A percentile compares a stretch with the other conserved stretches of the same genome.
phyloP scores from a whole-genome alignment of 1,284 basidiomycete genomes.

The Boletellus sp. region DNA sequence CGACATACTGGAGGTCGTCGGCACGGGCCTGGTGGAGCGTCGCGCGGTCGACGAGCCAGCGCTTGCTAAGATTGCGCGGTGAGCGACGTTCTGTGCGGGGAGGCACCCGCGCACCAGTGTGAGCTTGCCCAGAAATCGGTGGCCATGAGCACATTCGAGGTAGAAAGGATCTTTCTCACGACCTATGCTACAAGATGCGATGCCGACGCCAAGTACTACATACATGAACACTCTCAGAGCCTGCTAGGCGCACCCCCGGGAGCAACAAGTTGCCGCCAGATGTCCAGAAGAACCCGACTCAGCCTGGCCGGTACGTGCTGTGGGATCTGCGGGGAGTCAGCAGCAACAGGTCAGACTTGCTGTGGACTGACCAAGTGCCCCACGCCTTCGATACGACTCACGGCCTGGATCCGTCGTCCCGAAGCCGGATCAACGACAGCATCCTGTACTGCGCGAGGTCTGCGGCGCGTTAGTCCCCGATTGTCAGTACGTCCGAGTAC shows the following conservation, averaged over 20 bases:
- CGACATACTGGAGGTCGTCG: constrained; percentile 75
- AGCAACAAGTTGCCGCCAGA: constrained; percentile 14
- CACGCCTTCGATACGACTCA: constrained; percentile 37
- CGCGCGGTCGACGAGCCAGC: constrained; percentile 85
- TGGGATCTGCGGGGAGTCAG: constrained; percentile 21
- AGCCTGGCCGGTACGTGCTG: constrained; percentile 22
- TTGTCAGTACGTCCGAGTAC: constrained; percentile 12
- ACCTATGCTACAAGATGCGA: not conserved
- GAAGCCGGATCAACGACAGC: constrained; percentile 43
- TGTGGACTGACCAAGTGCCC: constrained; percentile 46
- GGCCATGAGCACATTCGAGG: constrained; percentile 48
- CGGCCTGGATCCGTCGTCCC: constrained; percentile 40
- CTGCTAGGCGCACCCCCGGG: constrained; percentile 3
- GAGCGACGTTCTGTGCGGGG: constrained; percentile 5
- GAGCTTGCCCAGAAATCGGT: constrained; percentile 76
- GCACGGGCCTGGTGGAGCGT: constrained; percentile 68
- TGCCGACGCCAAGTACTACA: no score
- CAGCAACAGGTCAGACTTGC: not conserved
- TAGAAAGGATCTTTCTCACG: constrained; percentile 1
- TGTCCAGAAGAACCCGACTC: constrained; percentile 17
- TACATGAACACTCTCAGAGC: constrained; percentile 11
- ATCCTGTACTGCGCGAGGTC: constrained; percentile 43
- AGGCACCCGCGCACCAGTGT: constrained; percentile 53
- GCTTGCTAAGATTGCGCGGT: constrained; percentile 52
- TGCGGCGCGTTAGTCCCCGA: constrained; percentile 12